Base-by-base conservation (phyloP, 2,329 filamentous ascomycete species). In the Blumeriella jaapii region DNA sequence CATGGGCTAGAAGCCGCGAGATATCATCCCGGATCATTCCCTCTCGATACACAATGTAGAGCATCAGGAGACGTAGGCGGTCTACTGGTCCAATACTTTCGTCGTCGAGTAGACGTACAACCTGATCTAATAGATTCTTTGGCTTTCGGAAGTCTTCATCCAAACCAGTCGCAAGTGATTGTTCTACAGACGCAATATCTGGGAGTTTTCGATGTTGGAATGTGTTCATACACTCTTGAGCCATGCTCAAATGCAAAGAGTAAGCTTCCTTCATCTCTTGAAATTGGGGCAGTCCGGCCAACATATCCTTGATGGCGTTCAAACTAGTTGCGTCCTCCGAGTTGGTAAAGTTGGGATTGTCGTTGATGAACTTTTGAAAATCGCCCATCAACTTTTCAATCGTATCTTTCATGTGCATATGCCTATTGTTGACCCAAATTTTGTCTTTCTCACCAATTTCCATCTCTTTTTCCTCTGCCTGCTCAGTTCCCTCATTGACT, bases 341-440 rank as follows among this genome's bases (percentile, higher is more conserved):
- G 44, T 91, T 78, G 9, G 84, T 83, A 53, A 96, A 96, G 54
- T 96, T 84, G 10, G 87, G 82, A 55, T 98, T 94, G 41, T 91
- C 78, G 27, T 79, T 75, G 51, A 94, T 71, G 61, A 98, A 98
- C 54, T 78, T 87, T 51, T 86, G 78, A 54, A 98, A 96, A 55
- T 96, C 89, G 38, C 76, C 72, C 68, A 89, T 91, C 41, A 98
- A 67, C 59, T 89, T 93, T 54, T 89, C 83, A 50, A 96, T 87
- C 3, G 91, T 91, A 57, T 96, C 87, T 57, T 93, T 94, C 91
- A 98, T 98, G 60, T 98, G 91, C 34, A 77, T 72, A 60, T 98
- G 91, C 36, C 91, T 73, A 54, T 94, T 94, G 41, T 91, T 83
- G 15, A 93, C 78, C 91, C 91, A 98, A 29, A 98, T 82, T 55